Evolutionary conservation across 345 rosid genomes (phyloP).

Genomic region (Adansonia digitata): DNA sequence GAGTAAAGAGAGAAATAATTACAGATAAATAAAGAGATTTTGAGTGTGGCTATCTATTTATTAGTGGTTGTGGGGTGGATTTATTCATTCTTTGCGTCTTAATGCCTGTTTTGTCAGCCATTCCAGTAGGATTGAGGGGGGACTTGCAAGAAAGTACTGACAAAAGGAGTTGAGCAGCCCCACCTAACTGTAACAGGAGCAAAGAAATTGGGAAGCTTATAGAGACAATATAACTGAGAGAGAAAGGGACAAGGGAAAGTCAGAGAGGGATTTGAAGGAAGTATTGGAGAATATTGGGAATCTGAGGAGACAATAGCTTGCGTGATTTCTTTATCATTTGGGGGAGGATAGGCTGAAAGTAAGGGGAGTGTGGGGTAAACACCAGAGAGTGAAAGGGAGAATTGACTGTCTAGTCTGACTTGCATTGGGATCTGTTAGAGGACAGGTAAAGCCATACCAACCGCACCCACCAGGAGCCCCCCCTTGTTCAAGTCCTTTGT

Average conservation of each 20-base stretch:
- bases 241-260: conserved; percentile 3
- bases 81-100: conserved; percentile 9
- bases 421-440: conserved; percentile 27
- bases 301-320: conserved; percentile 21
- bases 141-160: conserved; percentile 30
- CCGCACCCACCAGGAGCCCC: conserved; percentile 23
- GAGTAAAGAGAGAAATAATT: conserved; percentile 9
- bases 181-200: conserved; percentile 46
- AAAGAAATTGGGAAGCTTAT: conserved; percentile 3
- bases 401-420: conserved; percentile 15
- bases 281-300: conserved; percentile 15
- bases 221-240: conserved; percentile 16
- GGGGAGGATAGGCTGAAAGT: conserved; percentile 18
- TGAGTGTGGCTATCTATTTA: not conserved
- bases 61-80: conserved; percentile 18
- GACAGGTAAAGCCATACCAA: conserved; percentile 29
- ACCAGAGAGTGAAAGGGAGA: not conserved
- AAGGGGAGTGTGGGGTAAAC: not conserved
- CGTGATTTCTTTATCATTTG: conserved; percentile 30
- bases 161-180: conserved; percentile 70
- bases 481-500: conserved; percentile 6
- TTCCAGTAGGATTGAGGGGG: conserved; percentile 20
- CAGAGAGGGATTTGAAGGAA: not conserved
- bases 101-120: conserved; percentile 20
- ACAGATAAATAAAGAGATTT: not conserved